These are phyloP conservation scores for Fomitopsis schrenkii DNA, from an alignment of 1,284 basidiomycete genomes.

Conservation along the genomic window DNA sequence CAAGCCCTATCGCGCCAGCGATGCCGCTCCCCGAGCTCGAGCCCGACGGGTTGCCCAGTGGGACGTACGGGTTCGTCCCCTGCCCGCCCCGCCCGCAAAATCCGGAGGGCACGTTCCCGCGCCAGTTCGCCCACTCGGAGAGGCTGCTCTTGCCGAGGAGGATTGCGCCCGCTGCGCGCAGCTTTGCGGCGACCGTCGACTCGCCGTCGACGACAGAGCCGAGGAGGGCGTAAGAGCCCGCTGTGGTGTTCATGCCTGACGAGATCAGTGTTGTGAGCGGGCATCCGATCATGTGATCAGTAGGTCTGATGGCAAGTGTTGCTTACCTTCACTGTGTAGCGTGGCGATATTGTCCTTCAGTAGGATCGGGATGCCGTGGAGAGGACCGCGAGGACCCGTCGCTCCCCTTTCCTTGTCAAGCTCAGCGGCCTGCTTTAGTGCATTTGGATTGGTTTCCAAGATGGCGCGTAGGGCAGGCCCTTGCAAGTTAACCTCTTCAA, in stretches of 20 bases:
- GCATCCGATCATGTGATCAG: background rate
- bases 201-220: slow-evolving; percentile 58
- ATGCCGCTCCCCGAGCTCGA: slow-evolving; percentile 65
- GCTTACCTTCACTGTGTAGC: slow-evolving; percentile 27
- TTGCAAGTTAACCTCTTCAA: slow-evolving; percentile 65
- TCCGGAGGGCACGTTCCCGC: slow-evolving; percentile 53
- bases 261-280: background rate
- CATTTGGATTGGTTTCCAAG: slow-evolving; percentile 59
- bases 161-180: slow-evolving; percentile 65
- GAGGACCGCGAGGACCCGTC: slow-evolving; percentile 42
- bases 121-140: slow-evolving; percentile 59
- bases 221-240: slow-evolving; percentile 54
- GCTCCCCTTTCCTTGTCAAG: slow-evolving; percentile 51
- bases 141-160: slow-evolving; percentile 66
- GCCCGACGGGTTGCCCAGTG: slow-evolving; percentile 57
- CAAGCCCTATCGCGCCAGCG: slow-evolving; percentile 57
- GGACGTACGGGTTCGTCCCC: slow-evolving; percentile 55
- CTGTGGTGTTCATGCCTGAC: slow-evolving; percentile 64
- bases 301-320: no score
- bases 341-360: slow-evolving; percentile 70
- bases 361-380: slow-evolving; percentile 71
- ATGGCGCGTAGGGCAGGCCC: slow-evolving; percentile 60
- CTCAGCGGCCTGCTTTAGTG: slow-evolving; percentile 45
- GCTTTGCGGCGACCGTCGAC: slow-evolving; percentile 53
- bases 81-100: slow-evolving; percentile 70